Evolutionary conservation across 257 asterid genomes (phyloP).

Genomic region (Solanum pinnatisectum): DNA sequence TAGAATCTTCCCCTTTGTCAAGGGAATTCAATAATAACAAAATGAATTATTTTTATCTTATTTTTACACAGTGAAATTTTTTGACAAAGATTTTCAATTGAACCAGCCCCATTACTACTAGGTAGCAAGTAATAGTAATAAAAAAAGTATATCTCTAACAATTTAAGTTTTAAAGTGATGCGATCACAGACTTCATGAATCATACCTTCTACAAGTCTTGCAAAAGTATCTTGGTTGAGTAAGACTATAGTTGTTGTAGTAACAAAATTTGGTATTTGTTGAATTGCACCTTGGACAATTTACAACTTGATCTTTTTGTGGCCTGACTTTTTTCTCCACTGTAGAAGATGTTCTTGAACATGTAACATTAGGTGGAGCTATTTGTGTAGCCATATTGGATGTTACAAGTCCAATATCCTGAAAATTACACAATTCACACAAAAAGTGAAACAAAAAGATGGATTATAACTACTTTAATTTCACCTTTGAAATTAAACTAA

Average conservation of each 20-base stretch:
- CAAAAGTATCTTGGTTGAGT: slow-evolving; percentile 80
- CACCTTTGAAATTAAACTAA: slow-evolving; percentile 4
- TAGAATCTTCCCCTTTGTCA: background rate
- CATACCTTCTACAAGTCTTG: slow-evolving; percentile 52
- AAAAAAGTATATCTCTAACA: background rate
- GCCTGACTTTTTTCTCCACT: slow-evolving; percentile 44
- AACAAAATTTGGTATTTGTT: slow-evolving; percentile 70
- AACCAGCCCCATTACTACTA: background rate
- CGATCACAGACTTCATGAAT: background rate
- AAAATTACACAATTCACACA: background rate
- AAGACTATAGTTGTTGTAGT: slow-evolving; percentile 79
- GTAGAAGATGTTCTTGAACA: slow-evolving; percentile 17
- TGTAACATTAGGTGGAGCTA: slow-evolving; percentile 13
- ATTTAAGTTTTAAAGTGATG: background rate
- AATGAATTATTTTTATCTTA: background rate
- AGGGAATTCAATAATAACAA: background rate
- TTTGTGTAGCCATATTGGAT: slow-evolving; percentile 24
- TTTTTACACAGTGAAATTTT: background rate
- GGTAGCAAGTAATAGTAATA: background rate
- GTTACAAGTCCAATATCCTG: slow-evolving; percentile 48
- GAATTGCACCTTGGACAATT: slow-evolving; percentile 73
- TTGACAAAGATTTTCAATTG: background rate
- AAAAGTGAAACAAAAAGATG: background rate
- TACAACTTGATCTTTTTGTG: slow-evolving; percentile 42
- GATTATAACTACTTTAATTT: background rate